Evolutionary conservation across 108 stramenopile species (phyloP).

Genomic region (Nitzschia sp.): DNA sequence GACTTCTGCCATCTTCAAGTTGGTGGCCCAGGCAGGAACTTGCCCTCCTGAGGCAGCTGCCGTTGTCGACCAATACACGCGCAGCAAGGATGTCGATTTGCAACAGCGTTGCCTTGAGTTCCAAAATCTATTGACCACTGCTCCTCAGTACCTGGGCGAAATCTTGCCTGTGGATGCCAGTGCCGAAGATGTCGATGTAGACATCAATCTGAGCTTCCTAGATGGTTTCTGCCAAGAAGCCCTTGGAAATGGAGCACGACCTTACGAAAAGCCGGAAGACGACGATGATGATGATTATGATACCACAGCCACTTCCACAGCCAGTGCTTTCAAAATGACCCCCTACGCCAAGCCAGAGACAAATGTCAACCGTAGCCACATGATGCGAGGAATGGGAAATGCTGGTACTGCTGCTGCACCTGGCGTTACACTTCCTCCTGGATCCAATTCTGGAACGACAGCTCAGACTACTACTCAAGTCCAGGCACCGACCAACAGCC

Average conservation of each 20-base stretch:
- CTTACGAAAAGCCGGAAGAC: conserved; percentile 81
- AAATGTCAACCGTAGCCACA: conserved; percentile 31
- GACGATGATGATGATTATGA: conserved; percentile 66
- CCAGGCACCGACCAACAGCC: conserved; percentile 28
- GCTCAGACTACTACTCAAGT: conserved; percentile 15
- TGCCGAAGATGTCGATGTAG: conserved; percentile 90
- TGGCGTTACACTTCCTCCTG: conserved; percentile 46
- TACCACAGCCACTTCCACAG: conserved; percentile 29
- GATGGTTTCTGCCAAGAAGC: conserved; percentile 86
- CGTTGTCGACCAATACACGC: conserved; percentile 84
- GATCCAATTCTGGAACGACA: conserved; percentile 32
- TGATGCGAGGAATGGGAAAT: conserved; percentile 55
- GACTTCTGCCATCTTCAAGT: conserved; percentile 90
- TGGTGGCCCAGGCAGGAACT: conserved; percentile 90
- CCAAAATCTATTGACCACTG: conserved; percentile 68
- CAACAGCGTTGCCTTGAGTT: conserved; percentile 94
- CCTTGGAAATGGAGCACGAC: conserved; percentile 78
- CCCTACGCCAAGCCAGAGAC: conserved; percentile 89
- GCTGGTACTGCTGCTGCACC: conserved; percentile 39
- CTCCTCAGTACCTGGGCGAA: conserved; percentile 75
- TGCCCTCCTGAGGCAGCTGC: conserved; percentile 83
- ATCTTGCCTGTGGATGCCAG: conserved; percentile 95
- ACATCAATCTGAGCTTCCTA: conserved; percentile 85
- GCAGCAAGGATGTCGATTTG: conserved; percentile 83
- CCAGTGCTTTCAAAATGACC: conserved; percentile 82